phyloP scores from a whole-genome alignment of 2,329 filamentous ascomycete genomes.

The Claviceps spartinae region DNA sequence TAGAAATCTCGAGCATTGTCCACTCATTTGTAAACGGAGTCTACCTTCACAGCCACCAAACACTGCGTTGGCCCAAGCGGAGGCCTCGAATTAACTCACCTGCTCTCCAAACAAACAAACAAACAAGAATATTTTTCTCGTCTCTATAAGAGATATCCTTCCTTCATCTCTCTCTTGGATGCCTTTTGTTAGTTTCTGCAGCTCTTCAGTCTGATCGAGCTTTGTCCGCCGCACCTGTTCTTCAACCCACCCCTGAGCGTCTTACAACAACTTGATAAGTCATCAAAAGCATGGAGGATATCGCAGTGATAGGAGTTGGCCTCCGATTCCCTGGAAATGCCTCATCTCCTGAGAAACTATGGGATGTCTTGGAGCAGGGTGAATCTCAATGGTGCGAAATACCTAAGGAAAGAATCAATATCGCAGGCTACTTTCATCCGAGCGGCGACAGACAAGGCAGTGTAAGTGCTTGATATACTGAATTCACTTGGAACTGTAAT shows the following conservation, averaged over 20 bases:
- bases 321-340: conserved; percentile 39
- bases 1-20: not conserved
- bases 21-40: not conserved
- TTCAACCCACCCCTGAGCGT: not conserved
- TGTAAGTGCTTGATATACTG: conserved; percentile 18
- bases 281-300: conserved; percentile 19
- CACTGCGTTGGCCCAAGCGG: not conserved
- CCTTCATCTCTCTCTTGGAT: not conserved
- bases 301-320: conserved; percentile 38
- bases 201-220: not conserved
- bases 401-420: conserved; percentile 34
- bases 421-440: conserved; percentile 40
- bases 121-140: not conserved
- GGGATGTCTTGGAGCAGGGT: conserved; percentile 31
- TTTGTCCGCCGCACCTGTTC: not conserved
- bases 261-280: not conserved
- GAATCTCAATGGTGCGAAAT: conserved; percentile 36
- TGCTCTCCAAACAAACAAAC: not conserved
- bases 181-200: not conserved
- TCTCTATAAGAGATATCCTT: not conserved
- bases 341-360: conserved; percentile 28
- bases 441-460: conserved; percentile 34
- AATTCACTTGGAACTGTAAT: not conserved
- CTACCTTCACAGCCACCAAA: not conserved
- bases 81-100: not conserved